Base-by-base conservation (phyloP, 768 basidiomycete genomes). In the Trametes cubensis region DNA sequence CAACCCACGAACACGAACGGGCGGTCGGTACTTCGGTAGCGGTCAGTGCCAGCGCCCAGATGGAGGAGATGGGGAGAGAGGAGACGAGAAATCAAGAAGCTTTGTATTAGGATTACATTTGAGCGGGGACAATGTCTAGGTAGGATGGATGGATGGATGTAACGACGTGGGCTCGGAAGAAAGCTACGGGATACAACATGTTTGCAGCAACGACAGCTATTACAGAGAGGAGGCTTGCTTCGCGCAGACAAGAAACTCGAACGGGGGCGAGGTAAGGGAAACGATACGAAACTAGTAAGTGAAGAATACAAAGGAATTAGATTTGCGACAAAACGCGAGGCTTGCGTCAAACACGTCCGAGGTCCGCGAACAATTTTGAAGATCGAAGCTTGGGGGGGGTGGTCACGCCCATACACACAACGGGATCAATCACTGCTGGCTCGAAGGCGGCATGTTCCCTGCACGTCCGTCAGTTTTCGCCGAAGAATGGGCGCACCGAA, bases 161-260 rank as follows among this genome's bases (percentile, higher is more conserved):
- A 41, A 51, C 40, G 48, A 28, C n/a, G 34, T 26, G 28, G 55
- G 48, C 58, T 59, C 58, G 53, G 55, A 26, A 34, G 60, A 48
- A 55, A 56, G 60, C 65, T 66, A 66, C 62, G 59, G 58, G 65
- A 66, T 66, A 66, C 65, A 66, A 63, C 65, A 62, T 45, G 45
- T 58, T 34, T 57, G 54, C 49, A 55, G 56, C 54, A 47, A 65
- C 65, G 61, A 62, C 44, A 63, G 62, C 58, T 58, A 63, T 61
- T 61, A 61, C 55, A 55, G 39, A 46, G 57, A 17, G 25, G 58
- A n/a, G 55, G 38, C 34, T 51, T 48, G 38, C 34, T 51, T 48
- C 44, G 59, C 54, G 54, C 48, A 40, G 49, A 51, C 48, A 41
- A 44, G 46, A 46, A 23, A 42, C 17, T 13, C n/a, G 17, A 50